phyloP scores from a whole-genome alignment of 2,329 filamentous ascomycete genomes.

The Hansfordia pulvinata region DNA sequence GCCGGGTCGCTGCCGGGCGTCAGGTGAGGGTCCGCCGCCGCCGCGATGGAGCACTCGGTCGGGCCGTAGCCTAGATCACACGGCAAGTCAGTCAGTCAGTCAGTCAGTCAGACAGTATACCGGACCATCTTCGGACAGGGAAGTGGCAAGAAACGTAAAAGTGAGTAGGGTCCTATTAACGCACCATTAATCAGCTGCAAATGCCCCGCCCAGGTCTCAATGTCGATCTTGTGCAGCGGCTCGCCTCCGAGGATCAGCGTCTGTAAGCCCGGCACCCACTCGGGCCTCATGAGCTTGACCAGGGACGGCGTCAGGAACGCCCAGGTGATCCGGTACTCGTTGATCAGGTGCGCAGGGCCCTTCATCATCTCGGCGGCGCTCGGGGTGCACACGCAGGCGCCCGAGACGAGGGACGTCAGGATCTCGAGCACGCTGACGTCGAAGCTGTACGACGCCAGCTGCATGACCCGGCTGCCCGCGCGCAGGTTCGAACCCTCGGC shows the following conservation, averaged over 20 bases:
- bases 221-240: constrained; percentile 13
- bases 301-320: constrained; percentile 7
- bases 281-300: constrained; percentile 3
- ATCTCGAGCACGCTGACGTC: constrained; percentile 21
- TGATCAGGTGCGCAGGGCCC: constrained; percentile 12
- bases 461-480: constrained; percentile 3
- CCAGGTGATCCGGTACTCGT: constrained; percentile 3
- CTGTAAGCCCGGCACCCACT: constrained; percentile 4
- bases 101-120: constrained; percentile 1
- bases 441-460: constrained; percentile 17
- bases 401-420: constrained; percentile 18
- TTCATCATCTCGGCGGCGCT: constrained; percentile 20
- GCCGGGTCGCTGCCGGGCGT: constrained; percentile 2
- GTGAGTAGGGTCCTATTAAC: too few species aligned
- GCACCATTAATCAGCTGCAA: constrained; percentile 6
- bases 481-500: constrained; percentile 3
- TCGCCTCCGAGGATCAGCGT: constrained; percentile 6
- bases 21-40: background rate
- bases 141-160: too few species aligned
- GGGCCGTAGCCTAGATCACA: constrained; percentile 3
- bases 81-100: background rate
- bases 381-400: constrained; percentile 21
- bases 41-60: background rate
- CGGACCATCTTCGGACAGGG: too few species aligned
- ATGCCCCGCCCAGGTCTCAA: constrained; percentile 4